These are phyloP conservation scores for Phytophthora europaea DNA, from an alignment of 352 stramenopile genomes.

Conservation along the genomic window DNA sequence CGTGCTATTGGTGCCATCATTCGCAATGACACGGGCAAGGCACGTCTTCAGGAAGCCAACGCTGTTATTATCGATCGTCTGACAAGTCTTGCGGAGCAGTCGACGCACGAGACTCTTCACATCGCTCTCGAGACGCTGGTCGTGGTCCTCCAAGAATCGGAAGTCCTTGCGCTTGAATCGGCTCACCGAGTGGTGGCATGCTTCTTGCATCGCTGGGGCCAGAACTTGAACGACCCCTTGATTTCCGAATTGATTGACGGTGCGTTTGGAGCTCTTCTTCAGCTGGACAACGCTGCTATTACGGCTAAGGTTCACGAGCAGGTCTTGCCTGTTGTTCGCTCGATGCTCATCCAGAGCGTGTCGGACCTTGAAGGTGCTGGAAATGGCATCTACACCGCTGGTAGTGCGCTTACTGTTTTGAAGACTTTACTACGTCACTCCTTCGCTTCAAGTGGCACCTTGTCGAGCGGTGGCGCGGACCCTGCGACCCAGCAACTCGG, in stretches of 20 bases:
- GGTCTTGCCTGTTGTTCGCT: conserved; percentile 67
- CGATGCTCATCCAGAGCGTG: conserved; percentile 68
- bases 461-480: conserved; percentile 35
- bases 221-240: conserved; percentile 82
- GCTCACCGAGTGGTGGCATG: conserved; percentile 59
- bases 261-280: conserved; percentile 71
- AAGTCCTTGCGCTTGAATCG: conserved; percentile 45
- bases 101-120: conserved; percentile 79
- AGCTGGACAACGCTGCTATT: conserved; percentile 70
- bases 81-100: conserved; percentile 62
- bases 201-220: conserved; percentile 75
- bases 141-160: conserved; percentile 72
- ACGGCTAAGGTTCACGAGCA: conserved; percentile 69
- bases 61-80: conserved; percentile 67
- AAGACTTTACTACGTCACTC: conserved; percentile 82
- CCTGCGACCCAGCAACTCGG: conserved; percentile 58
- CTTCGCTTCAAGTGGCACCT: conserved; percentile 53
- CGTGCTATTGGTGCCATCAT: conserved; percentile 80
- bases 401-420: conserved; percentile 73
- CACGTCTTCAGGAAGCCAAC: conserved; percentile 61
- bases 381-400: conserved; percentile 71
- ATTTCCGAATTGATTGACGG: conserved; percentile 79
- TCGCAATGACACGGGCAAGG: conserved; percentile 66
- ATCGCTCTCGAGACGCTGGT: conserved; percentile 84
- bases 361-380: conserved; percentile 55